These are phyloP conservation scores for Trichosporon sp. DNA, from an alignment of 1,284 basidiomycete genomes.

Conservation along the genomic window DNA sequence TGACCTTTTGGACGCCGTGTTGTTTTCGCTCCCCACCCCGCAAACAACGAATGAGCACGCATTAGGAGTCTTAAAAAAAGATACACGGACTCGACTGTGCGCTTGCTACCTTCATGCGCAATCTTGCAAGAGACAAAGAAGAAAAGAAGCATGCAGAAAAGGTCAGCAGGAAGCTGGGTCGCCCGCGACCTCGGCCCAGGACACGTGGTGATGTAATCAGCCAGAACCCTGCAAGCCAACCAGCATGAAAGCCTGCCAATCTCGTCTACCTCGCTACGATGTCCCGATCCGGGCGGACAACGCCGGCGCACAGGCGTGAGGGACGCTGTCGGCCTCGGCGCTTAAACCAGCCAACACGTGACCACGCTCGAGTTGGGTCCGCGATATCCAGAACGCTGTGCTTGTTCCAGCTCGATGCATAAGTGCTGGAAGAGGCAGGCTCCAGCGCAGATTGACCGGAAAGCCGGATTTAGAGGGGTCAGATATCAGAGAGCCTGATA, in stretches of 20 bases:
- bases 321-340: neutral
- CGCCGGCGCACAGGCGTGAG: neutral
- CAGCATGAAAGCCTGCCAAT: slow-evolving; percentile 3
- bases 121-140: neutral
- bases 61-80: neutral
- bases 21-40: neutral
- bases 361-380: neutral
- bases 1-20: slow-evolving; percentile 1
- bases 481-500: neutral
- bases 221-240: neutral
- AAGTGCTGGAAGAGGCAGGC: neutral
- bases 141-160: neutral
- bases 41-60: neutral
- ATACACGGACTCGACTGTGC: neutral
- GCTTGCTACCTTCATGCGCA: neutral
- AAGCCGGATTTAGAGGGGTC: neutral
- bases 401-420: neutral
- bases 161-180: neutral
- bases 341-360: neutral
- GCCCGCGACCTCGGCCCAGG: neutral
- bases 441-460: neutral
- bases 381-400: neutral
- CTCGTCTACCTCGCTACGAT: slow-evolving; percentile 12
- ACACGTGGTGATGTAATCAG: slow-evolving; percentile 3
- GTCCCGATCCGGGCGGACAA: neutral